Evolutionary conservation across 768 basidiomycete genomes (phyloP), one percentile per base, ranked within the genome.

Genomic region (Podaxis carcinomalis): DNA sequence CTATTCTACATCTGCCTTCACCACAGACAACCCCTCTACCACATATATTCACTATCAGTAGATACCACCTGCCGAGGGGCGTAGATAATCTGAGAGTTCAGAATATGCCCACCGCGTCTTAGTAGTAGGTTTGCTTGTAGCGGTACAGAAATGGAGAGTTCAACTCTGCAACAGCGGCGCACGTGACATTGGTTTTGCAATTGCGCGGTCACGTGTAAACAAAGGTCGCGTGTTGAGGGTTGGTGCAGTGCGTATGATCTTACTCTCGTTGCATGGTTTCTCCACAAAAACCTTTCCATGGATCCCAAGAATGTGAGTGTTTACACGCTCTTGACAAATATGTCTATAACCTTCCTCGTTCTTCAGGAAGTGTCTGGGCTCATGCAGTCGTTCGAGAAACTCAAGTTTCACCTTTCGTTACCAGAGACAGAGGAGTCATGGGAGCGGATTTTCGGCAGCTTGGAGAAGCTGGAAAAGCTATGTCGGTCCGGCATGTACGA

Each of bases 391-490:
- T 65, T 86, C 50, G 79, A 80, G 44, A 67, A 72, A 40, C 65
- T 83, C 21, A 78, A 78, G 59, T 69, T 75, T 36, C 64, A 70
- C 27, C 51, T 81, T 32, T 67, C 74, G 57, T 75, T 83, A 13
- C 68, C 78, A 36, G 92, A 93, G 71, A 84, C 88, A 2, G 92
- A 93, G 69, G 90, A 93, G 28, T 84, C 84, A 13, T 93, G 92
- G 92, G 89, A 92, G 59, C 76, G 72, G 16, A 89, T 93, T 51
- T 71, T 80, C 2, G 76, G 80, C 37, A 78, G 78, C 3, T 68
- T 91, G 53, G 58, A 67, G 21, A 69, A 75, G 13, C 70, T 92
- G 21, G 77, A 77, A 1, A 69, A 72, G 4, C 69, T 88, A 4
- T 83, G 79, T 63, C 77, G 79, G 37, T 78, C 82, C 55, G 83